These are phyloP conservation scores for Solanum etuberosum DNA, from an alignment of 257 asterid genomes.

Conservation along the genomic window DNA sequence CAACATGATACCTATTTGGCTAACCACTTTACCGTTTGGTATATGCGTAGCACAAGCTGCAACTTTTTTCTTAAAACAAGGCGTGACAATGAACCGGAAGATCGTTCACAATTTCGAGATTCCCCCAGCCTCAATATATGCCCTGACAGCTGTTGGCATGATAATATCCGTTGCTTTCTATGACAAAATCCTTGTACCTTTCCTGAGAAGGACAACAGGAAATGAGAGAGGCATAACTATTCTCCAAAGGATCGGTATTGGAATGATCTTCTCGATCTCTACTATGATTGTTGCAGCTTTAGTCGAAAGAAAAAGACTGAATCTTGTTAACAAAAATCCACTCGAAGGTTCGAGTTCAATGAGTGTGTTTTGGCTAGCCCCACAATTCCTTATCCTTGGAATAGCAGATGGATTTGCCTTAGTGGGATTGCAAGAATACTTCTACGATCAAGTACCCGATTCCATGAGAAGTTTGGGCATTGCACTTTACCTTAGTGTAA, in stretches of 20 bases:
- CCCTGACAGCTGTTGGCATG: conserved; percentile 67
- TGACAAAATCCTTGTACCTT: conserved; percentile 57
- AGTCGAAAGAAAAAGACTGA: conserved; percentile 43
- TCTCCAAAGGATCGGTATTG: conserved; percentile 69
- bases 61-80: conserved; percentile 67
- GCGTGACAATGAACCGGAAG: conserved; percentile 28
- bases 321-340: conserved; percentile 7
- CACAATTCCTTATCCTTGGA: conserved; percentile 67
- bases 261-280: conserved; percentile 43
- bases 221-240: conserved; percentile 55
- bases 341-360: conserved; percentile 27
- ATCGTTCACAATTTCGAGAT: conserved; percentile 25
- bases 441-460: conserved; percentile 83
- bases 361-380: conserved; percentile 91
- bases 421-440: conserved; percentile 80
- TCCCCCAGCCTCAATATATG: conserved; percentile 65
- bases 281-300: conserved; percentile 59
- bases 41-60: conserved; percentile 40
- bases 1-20: conserved; percentile 73
- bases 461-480: conserved; percentile 81
- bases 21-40: conserved; percentile 53
- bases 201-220: conserved; percentile 38
- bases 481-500: conserved; percentile 62
- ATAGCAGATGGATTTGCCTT: conserved; percentile 61
- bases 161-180: conserved; percentile 42